Base-by-base conservation (phyloP, 164 flowering plant species). In the Buxus sempervirens region DNA sequence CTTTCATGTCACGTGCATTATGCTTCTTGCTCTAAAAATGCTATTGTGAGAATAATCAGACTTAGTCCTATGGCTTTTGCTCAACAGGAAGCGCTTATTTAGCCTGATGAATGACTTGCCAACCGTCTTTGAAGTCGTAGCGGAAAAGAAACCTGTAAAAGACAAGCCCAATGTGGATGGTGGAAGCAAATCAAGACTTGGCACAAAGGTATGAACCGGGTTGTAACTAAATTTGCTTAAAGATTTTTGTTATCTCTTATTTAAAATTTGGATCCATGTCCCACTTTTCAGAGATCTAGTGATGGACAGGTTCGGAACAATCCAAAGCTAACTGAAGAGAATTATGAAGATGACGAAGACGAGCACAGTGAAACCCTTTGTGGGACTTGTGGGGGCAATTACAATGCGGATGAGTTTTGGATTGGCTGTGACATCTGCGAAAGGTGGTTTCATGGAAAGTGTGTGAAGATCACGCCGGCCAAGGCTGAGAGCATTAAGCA, bases 401-500 rank as follows among this genome's bases (percentile, higher is more conserved):
- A 93, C 77, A 90, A 71, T 62, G 86, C 85, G 0, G 91, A 93
- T 68, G 98, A 90, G 75, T 93, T 89, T 60, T 90, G 98, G 96
- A 93, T 90, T 36, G 83, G 91, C 56, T 90, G 98, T 66, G 98
- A 93, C 72, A 75, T 89, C 14, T 93, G 98, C 45, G 98, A 93
- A 78, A 81, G 82, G 74, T 93, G 96, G 96, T 93, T 58, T 76
- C 98, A 93, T 58, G 98, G 96, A 9, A 93, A 93, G 63, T 93
- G 98, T 54, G 98, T 93, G 80, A 90, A 89, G 85, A 93, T 93
- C 69, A 93, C 96, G 21, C 98, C 96, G 26, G 96, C 96, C 15
- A 93, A 89, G 78, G 96, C 98, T 1, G 95, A 87, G 82, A 89
- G 62, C 58, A 93, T 93, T 65, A 90, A 90, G 85, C 98, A 93